phyloP scores from a whole-genome alignment of 2,329 filamentous ascomycete genomes.

The Trichoderma sp. region DNA sequence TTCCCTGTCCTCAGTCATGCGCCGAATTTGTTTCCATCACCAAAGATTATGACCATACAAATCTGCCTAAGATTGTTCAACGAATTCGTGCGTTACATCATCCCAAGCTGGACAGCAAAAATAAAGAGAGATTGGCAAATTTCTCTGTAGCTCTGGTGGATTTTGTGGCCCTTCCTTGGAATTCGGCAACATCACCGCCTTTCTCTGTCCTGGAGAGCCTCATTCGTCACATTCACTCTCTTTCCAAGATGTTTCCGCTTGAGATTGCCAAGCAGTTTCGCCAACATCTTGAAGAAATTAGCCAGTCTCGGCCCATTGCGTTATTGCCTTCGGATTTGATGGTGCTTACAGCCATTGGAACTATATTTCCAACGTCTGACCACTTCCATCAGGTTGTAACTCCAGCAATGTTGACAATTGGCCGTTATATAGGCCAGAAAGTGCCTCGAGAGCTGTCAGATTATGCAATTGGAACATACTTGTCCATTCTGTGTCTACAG shows the following conservation, averaged over 20 bases:
- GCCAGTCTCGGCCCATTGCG: conserved; percentile 52
- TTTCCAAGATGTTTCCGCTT: conserved; percentile 82
- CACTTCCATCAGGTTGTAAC: conserved; percentile 97
- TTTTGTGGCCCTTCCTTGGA: conserved; percentile 57
- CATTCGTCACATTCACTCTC: conserved; percentile 87
- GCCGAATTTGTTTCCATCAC: conserved; percentile 72
- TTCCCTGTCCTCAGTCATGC: conserved; percentile 79
- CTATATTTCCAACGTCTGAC: conserved; percentile 91
- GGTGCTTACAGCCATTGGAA: conserved; percentile 79
- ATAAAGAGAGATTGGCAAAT: conserved; percentile 77
- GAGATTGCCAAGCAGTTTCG: conserved; percentile 80
- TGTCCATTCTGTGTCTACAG: conserved; percentile 77
- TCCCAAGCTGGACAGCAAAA: conserved; percentile 79
- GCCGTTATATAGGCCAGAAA: conserved; percentile 79
- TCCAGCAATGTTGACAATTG: conserved; percentile 83
- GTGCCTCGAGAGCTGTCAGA: conserved; percentile 67
- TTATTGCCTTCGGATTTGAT: conserved; percentile 73
- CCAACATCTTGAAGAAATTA: conserved; percentile 65
- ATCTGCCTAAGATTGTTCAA: conserved; percentile 79
- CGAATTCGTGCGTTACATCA: conserved; percentile 92
- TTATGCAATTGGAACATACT: conserved; percentile 73
- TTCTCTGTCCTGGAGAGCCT: conserved; percentile 76
- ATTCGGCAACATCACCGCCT: conserved; percentile 52
- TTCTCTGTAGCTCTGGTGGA: conserved; percentile 71
- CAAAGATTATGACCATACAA: conserved; percentile 62